These are phyloP conservation scores for Zychaea mexicana DNA, from an alignment of 371 early-diverging fungal genomes.

Conservation along the genomic window DNA sequence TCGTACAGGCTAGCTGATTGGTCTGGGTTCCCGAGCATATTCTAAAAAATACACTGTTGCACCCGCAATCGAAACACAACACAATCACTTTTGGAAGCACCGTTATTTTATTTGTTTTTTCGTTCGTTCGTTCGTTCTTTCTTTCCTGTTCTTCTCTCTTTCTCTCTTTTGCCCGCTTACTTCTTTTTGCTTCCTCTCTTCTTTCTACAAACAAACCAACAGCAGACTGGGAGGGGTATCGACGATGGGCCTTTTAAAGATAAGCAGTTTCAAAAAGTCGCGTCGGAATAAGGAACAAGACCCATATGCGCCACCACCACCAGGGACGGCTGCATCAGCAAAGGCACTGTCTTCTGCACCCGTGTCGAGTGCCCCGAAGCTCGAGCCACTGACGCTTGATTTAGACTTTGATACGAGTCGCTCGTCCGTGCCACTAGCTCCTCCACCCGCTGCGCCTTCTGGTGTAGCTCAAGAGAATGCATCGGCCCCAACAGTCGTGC, in stretches of 20 bases:
- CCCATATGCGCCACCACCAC: conserved; percentile 3
- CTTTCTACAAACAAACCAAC: background rate
- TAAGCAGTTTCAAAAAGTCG: conserved; percentile 32
- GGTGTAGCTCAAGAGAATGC: too few relatives aligned
- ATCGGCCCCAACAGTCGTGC: too few relatives aligned
- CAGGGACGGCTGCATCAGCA: background rate
- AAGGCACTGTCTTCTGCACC: conserved; percentile 9
- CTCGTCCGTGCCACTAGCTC: background rate
- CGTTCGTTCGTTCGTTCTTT: background rate
- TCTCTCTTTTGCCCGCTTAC: conserved; percentile 2
- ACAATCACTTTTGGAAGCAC: background rate
- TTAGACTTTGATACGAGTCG: conserved; percentile 22
- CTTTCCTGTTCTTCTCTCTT: conserved; percentile 13
- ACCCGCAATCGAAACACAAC: background rate
- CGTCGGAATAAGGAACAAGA: conserved; percentile 20
- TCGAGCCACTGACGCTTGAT: conserved; percentile 22
- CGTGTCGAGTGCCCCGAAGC: conserved; percentile 13
- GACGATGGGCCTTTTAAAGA: conserved; percentile 31
- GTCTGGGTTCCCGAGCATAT: conserved; percentile 10
- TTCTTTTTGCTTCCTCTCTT: conserved; percentile 9
- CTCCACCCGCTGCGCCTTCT: too few relatives aligned
- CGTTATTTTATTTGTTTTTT: background rate
- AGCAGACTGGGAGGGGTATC: background rate
- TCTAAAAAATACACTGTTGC: background rate
- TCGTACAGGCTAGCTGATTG: conserved; percentile 10